phyloP scores from a whole-genome alignment of 1,284 basidiomycete genomes.

The Lignosus rhinocerotis region DNA sequence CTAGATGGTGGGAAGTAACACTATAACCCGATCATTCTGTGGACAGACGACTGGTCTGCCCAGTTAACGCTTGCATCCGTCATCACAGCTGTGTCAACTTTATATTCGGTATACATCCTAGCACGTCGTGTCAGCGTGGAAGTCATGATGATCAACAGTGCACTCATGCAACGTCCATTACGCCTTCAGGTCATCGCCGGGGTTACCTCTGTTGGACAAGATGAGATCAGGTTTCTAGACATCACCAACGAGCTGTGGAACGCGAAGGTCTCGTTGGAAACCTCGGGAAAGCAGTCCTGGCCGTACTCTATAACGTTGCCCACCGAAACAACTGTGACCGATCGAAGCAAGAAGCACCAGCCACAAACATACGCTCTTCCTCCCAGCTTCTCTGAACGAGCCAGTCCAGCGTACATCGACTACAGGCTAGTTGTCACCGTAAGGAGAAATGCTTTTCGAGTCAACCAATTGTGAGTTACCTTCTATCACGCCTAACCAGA shows the following conservation, averaged over 20 bases:
- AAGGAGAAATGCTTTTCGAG: slow-evolving; percentile 33
- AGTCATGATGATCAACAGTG: neutral
- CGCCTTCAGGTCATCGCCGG: slow-evolving; percentile 32
- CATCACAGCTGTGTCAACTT: too few relatives aligned
- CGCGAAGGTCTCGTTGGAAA: slow-evolving; percentile 22
- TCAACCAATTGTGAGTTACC: slow-evolving; percentile 34
- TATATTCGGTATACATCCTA: too few relatives aligned
- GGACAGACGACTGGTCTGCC: too few relatives aligned
- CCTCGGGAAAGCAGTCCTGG: slow-evolving; percentile 31
- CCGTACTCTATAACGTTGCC: slow-evolving; percentile 37
- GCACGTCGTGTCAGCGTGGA: neutral
- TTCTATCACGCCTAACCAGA: neutral
- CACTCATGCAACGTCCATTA: neutral
- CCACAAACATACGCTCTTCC: slow-evolving; percentile 33
- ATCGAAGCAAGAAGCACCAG: slow-evolving; percentile 24
- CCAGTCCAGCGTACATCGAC: slow-evolving; percentile 40
- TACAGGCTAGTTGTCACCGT: slow-evolving; percentile 40
- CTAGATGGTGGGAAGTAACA: too few relatives aligned
- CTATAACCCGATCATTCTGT: too few relatives aligned
- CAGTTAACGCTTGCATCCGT: too few relatives aligned
- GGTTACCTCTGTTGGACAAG: slow-evolving; percentile 39
- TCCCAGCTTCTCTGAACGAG: slow-evolving; percentile 40
- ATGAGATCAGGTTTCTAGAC: slow-evolving; percentile 35
- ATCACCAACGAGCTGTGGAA: slow-evolving; percentile 31
- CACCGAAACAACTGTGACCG: slow-evolving; percentile 26